A percentile compares a stretch with the other conserved stretches of the same genome.
Evolutionary conservation across 208 protist genomes (phyloP).

Genomic region (Leishmania lainsoni): DNA sequence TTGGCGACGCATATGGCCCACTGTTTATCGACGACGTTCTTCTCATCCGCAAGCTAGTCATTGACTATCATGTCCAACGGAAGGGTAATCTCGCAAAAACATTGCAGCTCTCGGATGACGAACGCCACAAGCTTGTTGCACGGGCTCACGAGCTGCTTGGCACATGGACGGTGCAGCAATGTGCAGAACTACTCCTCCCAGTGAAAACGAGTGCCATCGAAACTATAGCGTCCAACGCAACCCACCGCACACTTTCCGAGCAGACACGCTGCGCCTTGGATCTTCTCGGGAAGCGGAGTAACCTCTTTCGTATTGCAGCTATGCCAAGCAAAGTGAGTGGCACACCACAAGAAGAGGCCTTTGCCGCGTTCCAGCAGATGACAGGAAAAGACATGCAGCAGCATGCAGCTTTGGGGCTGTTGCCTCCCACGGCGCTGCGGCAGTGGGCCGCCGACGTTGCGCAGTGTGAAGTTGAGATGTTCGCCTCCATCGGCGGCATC

Average conservation of each 20-base stretch:
- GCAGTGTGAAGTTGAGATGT: slow-evolving; percentile 6
- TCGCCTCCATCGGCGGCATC: not conserved
- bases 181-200: slow-evolving; percentile 1
- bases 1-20: not conserved
- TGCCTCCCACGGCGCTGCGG: not conserved
- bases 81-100: not conserved
- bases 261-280: slow-evolving; percentile 1
- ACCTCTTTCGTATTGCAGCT: not conserved
- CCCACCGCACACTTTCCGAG: not conserved
- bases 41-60: slow-evolving; percentile 4
- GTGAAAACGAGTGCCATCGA: not conserved
- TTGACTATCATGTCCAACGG: not conserved
- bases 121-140: not conserved
- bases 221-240: not conserved
- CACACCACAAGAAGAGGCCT: not conserved
- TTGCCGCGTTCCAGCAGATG: not conserved
- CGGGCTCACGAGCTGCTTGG: not conserved
- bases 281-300: not conserved
- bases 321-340: not conserved
- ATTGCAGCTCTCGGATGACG: not conserved
- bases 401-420: not conserved
- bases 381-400: not conserved
- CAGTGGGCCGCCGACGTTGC: slow-evolving; percentile 10
- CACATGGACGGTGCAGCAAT: slow-evolving; percentile 5
- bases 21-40: slow-evolving; percentile 7